Evolutionary conservation across 805 yeast genomes (phyloP), one percentile per base, ranked within the genome.

Genomic region (Metschnikowia colocasiae): DNA sequence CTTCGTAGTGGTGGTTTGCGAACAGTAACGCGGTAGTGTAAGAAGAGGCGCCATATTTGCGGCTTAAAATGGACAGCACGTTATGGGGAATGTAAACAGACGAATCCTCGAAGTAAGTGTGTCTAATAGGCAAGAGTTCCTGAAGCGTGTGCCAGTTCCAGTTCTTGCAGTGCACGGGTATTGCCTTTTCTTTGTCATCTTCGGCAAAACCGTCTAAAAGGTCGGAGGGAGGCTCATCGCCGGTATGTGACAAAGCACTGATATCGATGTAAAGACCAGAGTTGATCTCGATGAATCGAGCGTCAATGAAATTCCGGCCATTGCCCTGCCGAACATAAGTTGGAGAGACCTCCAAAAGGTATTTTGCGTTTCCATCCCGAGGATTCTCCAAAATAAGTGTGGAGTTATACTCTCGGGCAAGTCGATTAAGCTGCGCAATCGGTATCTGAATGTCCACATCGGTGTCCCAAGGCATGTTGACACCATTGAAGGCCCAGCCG

Each of bases 131-230:
- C 9, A 66, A 55, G 23, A 69, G 50, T 46, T 68, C 71, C n/a
- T 61, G 62, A 13, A 66, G 53, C 13, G 66, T 53, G 47, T 67
- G 70, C 73, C 72, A 69, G 50, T 69, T 67, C 65, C 68, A 69
- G 50, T 68, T 58, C 43, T 69, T 69, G 56, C 74, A 69, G 48
- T 68, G 68, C 13, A 68, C 70, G 16, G 60, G 53, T 46, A 60
- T 59, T 13, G 61, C 40, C 19, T 18, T 31, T 9, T 32, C 23
- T 20, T 39, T 41, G 22, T 43, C 39, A 3, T 35, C 40, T 9
- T 49, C 46, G 18, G 39, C 16, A 13, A 45, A 19, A 20, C 46
- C 33, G 10, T 39, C 40, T 5, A 38, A 18, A 16, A 47, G 19
- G 9, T 42, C 31, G 6, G 37, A 31, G 3, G 57, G 55, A 3